Conservation (phyloP, 768 basidiomycete genomes). For the Hypsizygus marmoreus region DNA sequence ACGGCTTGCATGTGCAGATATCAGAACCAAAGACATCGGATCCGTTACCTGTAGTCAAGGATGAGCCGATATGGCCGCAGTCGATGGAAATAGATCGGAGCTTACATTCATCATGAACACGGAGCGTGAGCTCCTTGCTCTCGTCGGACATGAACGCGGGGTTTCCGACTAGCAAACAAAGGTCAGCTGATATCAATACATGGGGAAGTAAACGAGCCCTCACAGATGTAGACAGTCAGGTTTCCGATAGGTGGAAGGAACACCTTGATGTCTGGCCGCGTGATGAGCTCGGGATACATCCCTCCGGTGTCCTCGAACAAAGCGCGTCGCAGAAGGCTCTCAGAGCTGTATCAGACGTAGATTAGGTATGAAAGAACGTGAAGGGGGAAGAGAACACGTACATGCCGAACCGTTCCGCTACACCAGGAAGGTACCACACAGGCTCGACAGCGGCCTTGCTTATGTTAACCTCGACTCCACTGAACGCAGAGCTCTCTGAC, state of each 20-base stretch:
- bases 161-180: constrained; percentile 63
- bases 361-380: neutral
- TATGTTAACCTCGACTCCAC: constrained; percentile 86
- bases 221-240: constrained; percentile 90
- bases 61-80: neutral
- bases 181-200: neutral
- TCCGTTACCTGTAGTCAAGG: constrained; percentile 67
- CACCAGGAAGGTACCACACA: constrained; percentile 93
- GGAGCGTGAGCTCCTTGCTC: constrained; percentile 79
- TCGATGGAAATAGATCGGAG: constrained; percentile 5
- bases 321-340: constrained; percentile 81
- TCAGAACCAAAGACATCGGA: constrained; percentile 96
- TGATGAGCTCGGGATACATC: constrained; percentile 95
- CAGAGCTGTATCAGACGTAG: constrained; percentile 53
- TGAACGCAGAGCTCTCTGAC: constrained; percentile 50
- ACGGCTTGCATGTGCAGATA: constrained; percentile 92
- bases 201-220: constrained; percentile 14
- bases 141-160: constrained; percentile 77
- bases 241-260: constrained; percentile 96
- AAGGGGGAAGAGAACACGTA: constrained; percentile 36
- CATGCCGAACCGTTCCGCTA: constrained; percentile 94
- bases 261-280: constrained; percentile 91
- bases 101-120: constrained; percentile 92
- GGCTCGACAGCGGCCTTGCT: constrained; percentile 96
- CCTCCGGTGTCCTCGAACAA: constrained; percentile 96